Percentiles rank a stretch among this genome's conserved stretches.
Evolutionary conservation across 768 basidiomycete genomes (phyloP).

Genomic region (Lentinula sp.): DNA sequence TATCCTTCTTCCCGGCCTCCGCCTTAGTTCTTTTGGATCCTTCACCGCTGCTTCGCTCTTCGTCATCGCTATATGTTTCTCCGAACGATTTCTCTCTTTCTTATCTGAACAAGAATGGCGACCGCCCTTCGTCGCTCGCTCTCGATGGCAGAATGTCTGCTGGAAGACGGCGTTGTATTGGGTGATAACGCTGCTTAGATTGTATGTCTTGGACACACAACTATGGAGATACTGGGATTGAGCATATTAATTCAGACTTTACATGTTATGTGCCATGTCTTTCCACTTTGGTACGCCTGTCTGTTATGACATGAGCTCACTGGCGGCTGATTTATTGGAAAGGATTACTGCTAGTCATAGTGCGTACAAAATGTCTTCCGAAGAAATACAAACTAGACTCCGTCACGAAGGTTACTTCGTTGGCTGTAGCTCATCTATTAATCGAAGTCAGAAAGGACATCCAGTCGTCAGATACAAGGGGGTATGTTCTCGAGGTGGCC

Average conservation of each 20-base stretch:
- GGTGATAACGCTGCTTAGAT: constrained; percentile 48
- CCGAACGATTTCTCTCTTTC: constrained; percentile 50
- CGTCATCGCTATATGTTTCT: constrained; percentile 40
- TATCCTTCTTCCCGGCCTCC: constrained; percentile 32
- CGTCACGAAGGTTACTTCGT: constrained; percentile 40
- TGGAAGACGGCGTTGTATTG: constrained; percentile 56
- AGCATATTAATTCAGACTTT: constrained; percentile 35
- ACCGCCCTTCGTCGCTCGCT: constrained; percentile 33
- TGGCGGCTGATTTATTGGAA: constrained; percentile 26
- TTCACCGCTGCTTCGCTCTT: constrained; percentile 44
- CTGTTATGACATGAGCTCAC: not conserved
- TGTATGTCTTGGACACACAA: constrained; percentile 36
- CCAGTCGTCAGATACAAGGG: not conserved
- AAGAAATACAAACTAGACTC: not conserved
- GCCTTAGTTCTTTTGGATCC: constrained; percentile 39
- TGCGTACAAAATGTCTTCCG: constrained; percentile 18
- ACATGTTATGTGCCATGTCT: constrained; percentile 73
- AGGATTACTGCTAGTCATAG: constrained; percentile 47
- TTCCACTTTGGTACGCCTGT: constrained; percentile 38
- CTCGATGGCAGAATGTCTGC: constrained; percentile 37
- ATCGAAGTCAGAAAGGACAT: constrained; percentile 34
- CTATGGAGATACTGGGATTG: not conserved
- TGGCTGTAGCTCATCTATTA: constrained; percentile 54
- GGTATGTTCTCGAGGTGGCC: not conserved
- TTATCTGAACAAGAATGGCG: constrained; percentile 42